phyloP scores from a whole-genome alignment of 2,329 filamentous ascomycete genomes.

The Aspergillus caelatus region DNA sequence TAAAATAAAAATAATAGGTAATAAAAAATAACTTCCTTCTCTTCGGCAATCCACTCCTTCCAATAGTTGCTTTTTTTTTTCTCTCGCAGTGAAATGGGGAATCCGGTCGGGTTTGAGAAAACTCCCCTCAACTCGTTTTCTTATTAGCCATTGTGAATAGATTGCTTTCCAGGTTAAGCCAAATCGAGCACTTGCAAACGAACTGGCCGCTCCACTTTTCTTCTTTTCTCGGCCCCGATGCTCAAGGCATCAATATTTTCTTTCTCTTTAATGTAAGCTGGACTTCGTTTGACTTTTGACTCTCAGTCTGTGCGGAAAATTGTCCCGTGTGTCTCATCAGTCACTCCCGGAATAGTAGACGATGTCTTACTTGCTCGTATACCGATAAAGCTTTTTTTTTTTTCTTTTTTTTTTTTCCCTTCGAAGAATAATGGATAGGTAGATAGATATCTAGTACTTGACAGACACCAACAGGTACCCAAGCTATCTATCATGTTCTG shows the following conservation, averaged over 20 bases:
- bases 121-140: neutral
- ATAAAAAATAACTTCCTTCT: no score
- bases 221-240: slow-evolving; percentile 1
- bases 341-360: neutral
- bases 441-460: no score
- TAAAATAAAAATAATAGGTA: no score
- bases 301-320: neutral
- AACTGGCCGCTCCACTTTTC: slow-evolving; percentile 2
- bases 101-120: neutral
- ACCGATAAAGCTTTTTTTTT: no score
- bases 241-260: slow-evolving; percentile 12
- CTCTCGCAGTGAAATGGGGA: neutral
- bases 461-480: no score
- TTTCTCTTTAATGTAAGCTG: neutral
- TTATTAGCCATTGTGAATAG: neutral
- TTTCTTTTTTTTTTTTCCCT: no score
- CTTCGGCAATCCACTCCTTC: neutral
- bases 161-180: neutral
- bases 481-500: neutral
- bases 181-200: neutral
- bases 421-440: no score
- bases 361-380: neutral
- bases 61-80: neutral
- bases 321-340: neutral
- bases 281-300: neutral